phyloP scores from a whole-genome alignment of 352 stramenopile species.

The Pythium vanterpoolii region DNA sequence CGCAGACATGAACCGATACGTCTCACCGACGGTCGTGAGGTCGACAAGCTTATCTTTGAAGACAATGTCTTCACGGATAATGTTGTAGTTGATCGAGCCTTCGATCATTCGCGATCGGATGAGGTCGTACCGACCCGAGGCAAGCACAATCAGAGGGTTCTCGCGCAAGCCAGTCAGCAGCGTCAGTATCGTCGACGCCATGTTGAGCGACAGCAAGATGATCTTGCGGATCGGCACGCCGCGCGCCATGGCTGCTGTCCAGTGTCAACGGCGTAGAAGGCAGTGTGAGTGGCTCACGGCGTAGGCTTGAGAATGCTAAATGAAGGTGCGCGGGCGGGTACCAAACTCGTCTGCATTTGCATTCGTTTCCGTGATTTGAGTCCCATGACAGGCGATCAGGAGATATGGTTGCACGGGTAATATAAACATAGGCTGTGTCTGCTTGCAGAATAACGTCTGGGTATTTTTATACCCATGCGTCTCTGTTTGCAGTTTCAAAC shows the following conservation, averaged over 20 bases:
- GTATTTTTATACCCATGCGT: too few species aligned
- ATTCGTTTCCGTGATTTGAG: too few species aligned
- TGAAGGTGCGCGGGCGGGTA: too few species aligned
- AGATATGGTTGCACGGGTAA: too few species aligned
- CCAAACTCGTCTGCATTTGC: too few species aligned
- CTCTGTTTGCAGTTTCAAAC: too few species aligned
- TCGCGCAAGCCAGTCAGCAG: slow-evolving; percentile 50
- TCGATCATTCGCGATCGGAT: slow-evolving; percentile 36
- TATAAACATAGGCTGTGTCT: too few species aligned
- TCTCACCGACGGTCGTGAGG: slow-evolving; percentile 28
- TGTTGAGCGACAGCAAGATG: slow-evolving; percentile 23
- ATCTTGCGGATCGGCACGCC: background rate
- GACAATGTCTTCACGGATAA: slow-evolving; percentile 34
- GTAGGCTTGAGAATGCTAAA: too few species aligned
- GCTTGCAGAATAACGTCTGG: too few species aligned
- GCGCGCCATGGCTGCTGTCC: background rate
- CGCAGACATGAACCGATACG: slow-evolving; percentile 27
- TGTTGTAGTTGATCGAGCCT: slow-evolving; percentile 42
- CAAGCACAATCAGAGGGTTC: slow-evolving; percentile 45
- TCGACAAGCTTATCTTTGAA: slow-evolving; percentile 27
- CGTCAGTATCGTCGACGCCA: slow-evolving; percentile 44
- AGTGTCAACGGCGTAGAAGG: too few species aligned
- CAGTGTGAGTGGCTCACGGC: too few species aligned
- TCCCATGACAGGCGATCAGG: too few species aligned
- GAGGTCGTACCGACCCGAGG: slow-evolving; percentile 41